Evolutionary conservation across 441 rosid genomes (phyloP).

Genomic region (Corymbia citriodora): DNA sequence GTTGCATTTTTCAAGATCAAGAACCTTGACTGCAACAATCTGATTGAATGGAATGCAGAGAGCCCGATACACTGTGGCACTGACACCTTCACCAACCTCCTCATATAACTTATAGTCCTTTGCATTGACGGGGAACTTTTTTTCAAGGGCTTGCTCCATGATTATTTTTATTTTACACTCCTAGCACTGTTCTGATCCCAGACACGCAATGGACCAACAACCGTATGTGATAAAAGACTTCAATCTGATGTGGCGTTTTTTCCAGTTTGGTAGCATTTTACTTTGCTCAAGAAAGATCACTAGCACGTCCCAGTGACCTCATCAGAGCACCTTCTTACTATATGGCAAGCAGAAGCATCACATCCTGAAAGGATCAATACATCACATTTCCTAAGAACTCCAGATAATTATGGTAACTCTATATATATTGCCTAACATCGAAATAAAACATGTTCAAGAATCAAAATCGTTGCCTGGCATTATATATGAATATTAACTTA

Average conservation of each 20-base stretch:
- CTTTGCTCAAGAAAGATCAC: slow-evolving; percentile 22
- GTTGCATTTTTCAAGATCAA: slow-evolving; percentile 96
- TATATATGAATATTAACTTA: neutral
- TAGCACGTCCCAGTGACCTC: neutral
- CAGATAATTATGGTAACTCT: neutral
- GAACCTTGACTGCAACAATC: slow-evolving; percentile 90
- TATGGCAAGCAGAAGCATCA: neutral
- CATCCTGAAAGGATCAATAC: neutral
- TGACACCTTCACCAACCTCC: slow-evolving; percentile 99
- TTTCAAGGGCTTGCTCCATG: slow-evolving; percentile 59
- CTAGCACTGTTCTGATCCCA: slow-evolving; percentile 3
- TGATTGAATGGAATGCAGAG: slow-evolving; percentile 86
- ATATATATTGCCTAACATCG: neutral
- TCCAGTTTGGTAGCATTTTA: slow-evolving; percentile 75
- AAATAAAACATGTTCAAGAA: neutral
- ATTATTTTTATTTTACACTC: slow-evolving; percentile 31
- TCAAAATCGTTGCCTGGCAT: neutral
- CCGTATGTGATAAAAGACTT: slow-evolving; percentile 19
- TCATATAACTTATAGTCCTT: slow-evolving; percentile 80
- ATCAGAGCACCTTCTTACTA: neutral
- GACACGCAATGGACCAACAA: slow-evolving; percentile 19
- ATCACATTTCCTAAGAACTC: neutral
- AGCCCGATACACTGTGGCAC: slow-evolving; percentile 90
- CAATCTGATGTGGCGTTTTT: slow-evolving; percentile 41
- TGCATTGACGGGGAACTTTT: slow-evolving; percentile 67